Evolutionary conservation across 257 asterid genomes (phyloP).

Genomic region (Coffea canephora): DNA sequence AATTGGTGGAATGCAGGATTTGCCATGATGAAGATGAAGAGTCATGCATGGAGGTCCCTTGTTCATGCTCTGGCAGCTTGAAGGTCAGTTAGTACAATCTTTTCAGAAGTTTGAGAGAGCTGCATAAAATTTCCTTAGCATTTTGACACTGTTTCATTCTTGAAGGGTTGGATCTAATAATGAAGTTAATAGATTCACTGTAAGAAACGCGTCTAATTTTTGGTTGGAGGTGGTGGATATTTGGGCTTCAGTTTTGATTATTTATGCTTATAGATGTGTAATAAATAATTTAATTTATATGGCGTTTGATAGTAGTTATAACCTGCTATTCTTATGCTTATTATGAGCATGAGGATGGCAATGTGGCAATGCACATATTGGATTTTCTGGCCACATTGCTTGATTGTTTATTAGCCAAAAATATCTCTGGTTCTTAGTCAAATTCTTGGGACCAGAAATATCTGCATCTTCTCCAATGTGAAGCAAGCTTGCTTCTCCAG

Average conservation of each 20-base stretch:
- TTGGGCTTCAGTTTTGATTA: background rate
- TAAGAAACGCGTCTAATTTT: background rate
- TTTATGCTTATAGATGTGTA: background rate
- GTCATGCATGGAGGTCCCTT: conserved; percentile 80
- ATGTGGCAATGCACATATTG: background rate
- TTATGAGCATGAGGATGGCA: background rate
- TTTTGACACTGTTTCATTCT: background rate
- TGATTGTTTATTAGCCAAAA: background rate
- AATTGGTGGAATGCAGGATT: conserved; percentile 71
- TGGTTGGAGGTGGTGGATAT: background rate
- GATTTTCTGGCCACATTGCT: background rate
- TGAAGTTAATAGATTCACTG: background rate
- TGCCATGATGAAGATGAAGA: conserved; percentile 85
- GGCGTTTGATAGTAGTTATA: background rate
- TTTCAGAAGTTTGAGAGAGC: background rate
- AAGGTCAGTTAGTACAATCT: conserved; percentile 45
- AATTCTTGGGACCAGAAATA: background rate
- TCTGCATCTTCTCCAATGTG: too few species aligned
- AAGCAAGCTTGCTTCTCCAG: too few species aligned
- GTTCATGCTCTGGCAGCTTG: conserved; percentile 87
- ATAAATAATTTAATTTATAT: background rate
- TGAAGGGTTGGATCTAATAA: background rate
- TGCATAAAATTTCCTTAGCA: background rate
- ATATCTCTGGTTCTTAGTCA: background rate
- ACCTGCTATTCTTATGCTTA: background rate